phyloP scores from a whole-genome alignment of 371 early-diverging fungal genomes.

The Lichtheimia ornata region DNA sequence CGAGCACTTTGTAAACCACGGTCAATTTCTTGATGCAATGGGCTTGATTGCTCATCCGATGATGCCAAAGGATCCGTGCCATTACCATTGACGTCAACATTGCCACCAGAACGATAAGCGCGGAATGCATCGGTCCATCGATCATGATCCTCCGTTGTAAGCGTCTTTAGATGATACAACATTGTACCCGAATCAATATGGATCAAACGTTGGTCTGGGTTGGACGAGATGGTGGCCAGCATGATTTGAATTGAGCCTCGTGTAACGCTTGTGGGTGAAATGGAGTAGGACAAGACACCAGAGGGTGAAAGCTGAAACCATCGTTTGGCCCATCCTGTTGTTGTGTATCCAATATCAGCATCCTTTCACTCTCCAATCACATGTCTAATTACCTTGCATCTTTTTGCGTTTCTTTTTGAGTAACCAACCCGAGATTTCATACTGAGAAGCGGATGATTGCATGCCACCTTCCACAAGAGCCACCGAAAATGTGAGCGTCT shows the following conservation, averaged over 20 bases:
- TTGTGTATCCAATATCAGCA: not conserved
- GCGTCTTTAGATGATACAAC: slow-evolving; percentile 77
- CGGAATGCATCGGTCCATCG: slow-evolving; percentile 61
- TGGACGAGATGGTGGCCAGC: slow-evolving; percentile 64
- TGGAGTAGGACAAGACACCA: slow-evolving; percentile 65
- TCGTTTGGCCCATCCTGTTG: slow-evolving; percentile 73
- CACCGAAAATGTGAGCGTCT: slow-evolving; percentile 85
- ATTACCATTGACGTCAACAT: slow-evolving; percentile 6
- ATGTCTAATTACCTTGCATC: slow-evolving; percentile 64
- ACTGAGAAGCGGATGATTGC: slow-evolving; percentile 4
- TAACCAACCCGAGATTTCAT: slow-evolving; percentile 66
- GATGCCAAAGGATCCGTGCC: not conserved
- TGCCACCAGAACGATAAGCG: slow-evolving; percentile 14
- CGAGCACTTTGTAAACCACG: slow-evolving; percentile 10
- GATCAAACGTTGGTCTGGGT: slow-evolving; percentile 66
- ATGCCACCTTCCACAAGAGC: slow-evolving; percentile 18
- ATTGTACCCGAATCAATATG: slow-evolving; percentile 84
- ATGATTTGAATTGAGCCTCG: slow-evolving; percentile 76
- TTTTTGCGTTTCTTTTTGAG: slow-evolving; percentile 64
- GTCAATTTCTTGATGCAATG: slow-evolving; percentile 4
- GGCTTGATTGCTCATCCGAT: not conserved
- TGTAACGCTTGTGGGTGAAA: slow-evolving; percentile 59
- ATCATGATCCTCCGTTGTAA: slow-evolving; percentile 66
- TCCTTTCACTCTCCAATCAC: not conserved
- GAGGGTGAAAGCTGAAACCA: slow-evolving; percentile 67